Base-by-base conservation (phyloP, 2,329 filamentous ascomycete species). In the Clonostachys byssicola region DNA sequence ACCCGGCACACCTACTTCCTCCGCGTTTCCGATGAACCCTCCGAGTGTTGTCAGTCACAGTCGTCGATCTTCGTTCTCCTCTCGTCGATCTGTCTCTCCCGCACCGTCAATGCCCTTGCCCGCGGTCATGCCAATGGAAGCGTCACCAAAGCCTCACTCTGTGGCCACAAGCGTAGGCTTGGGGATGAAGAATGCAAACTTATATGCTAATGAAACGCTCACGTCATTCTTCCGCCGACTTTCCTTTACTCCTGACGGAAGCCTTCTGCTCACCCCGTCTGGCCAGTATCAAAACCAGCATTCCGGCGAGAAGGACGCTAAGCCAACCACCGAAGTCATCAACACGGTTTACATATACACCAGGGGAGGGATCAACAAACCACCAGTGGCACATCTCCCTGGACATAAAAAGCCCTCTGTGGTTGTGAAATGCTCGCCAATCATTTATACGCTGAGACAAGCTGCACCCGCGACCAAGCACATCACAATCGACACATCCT, bases 311-410 rank as follows among this genome's bases (percentile, higher is more conserved):
- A 80, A 80, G 43, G 88, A 91, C 52, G 70, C 75, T 3, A 95
- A 92, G 64, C 78, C 83, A 1, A 79, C 79, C 1, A 92, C 94
- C 56, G 92, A 99, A 55, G 80, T 96, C 45, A 91, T 88, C 57
- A 99, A 99, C 62, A 99, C 94, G 0, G 95, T 99, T 18, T 99
- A 99, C 67, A 94, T 99, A 46, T 99, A 99, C 66, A 96, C 92
- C 0, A 80, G 94, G 57, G 94, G 92, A 33, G 94, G 94, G 20
- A 90, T 99, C 60, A 97, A 96, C 70, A 96, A 95, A 64, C 91
- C 94, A 2, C 94, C 94, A 3, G 88, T 97, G 48, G 91, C 92
- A 7, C 94, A 97, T 67, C 77, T 99, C 7, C 94, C 94, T 0
- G 94, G 94, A 2, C 92, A 97, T 68, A 99, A 96, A 74, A 99